Base-by-base conservation (phyloP, 2,329 filamentous ascomycete species). In the Colletotrichum sansevieriae region DNA sequence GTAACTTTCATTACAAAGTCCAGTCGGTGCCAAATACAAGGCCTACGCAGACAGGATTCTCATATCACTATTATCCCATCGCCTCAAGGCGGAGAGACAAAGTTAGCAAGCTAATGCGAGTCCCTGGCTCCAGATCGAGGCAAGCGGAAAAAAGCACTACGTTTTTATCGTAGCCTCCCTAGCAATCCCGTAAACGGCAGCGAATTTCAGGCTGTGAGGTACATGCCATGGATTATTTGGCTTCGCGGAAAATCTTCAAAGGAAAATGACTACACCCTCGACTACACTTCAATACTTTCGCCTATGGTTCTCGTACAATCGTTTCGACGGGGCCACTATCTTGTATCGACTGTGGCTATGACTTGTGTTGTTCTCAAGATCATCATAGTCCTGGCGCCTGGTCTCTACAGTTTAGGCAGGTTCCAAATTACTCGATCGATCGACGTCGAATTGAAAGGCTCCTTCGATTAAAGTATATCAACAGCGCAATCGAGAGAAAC, bases 211-310 rank as follows among this genome's bases (percentile, higher is more conserved):
- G 20, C 35, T 2, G 6, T 22, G 7, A n/a, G 35, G 13, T 55
- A 55, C 35, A 55, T 55, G 35, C 52, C 52, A 4, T 55, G 52
- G 52, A 55, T 55, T 15, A 11, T 20, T 9, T 18, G 20, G 9
- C 12, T 11, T 10, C 33, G 18, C 2, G 11, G n/a, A 2, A 8
- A 41, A 7, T 12, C 35, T 3, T 4, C 10, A 18, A 10, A 41
- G 4, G n/a, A 39, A 6, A 44, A 35, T 6, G 44, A 9, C 8
- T 51, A 49, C 12, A 4, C 18, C 1, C 29, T 60, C 18, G 57
- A 60, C 46, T 60, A 60, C 0, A 60, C 44, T 12, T 25, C 57
- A 11, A 25, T 60, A 11, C 33, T 60, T 1, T 20, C 33, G 2
- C 57, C 57, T 1, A 37, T 13, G 1, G 33, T 60, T 12, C 44